Evolutionary conservation across 805 yeast genomes (phyloP).

Genomic region (Tetrapisispora namnaoensis): DNA sequence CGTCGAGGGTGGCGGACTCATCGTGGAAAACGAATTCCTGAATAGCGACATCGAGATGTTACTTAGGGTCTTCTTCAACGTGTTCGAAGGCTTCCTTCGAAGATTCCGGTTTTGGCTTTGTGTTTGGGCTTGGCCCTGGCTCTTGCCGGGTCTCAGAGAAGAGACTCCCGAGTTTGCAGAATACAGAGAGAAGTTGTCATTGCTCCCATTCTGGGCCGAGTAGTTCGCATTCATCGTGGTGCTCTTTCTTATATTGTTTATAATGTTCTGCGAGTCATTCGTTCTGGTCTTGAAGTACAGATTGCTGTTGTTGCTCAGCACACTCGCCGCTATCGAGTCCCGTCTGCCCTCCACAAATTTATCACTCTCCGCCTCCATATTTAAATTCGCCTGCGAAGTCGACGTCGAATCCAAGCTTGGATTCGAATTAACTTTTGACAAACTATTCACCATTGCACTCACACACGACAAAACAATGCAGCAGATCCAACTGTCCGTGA

Average conservation of each 20-base stretch:
- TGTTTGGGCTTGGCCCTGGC: background rate
- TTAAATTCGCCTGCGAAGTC: background rate
- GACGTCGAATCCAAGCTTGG: background rate
- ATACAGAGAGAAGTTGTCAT: constrained; percentile 1
- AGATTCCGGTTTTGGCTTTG: background rate
- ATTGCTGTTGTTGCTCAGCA: background rate
- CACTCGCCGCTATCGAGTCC: background rate
- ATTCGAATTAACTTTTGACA: background rate
- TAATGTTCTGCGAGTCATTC: background rate
- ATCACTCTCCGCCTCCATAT: background rate
- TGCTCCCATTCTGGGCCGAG: background rate
- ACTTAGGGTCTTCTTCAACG: constrained; percentile 18
- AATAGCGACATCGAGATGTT: constrained; percentile 14
- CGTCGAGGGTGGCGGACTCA: background rate
- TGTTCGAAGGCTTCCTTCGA: background rate
- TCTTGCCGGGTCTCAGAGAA: background rate
- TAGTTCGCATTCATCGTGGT: constrained; percentile 1
- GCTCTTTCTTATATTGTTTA: background rate
- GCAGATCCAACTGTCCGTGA: too few relatives aligned
- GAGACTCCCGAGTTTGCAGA: background rate
- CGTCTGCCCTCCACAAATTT: background rate
- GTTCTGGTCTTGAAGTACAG: background rate
- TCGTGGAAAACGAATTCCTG: background rate
- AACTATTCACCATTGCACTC: background rate
- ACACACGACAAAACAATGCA: too few relatives aligned